Conservation (phyloP, 176 grass and related monocot species). For the Guadua angustifolia region DNA sequence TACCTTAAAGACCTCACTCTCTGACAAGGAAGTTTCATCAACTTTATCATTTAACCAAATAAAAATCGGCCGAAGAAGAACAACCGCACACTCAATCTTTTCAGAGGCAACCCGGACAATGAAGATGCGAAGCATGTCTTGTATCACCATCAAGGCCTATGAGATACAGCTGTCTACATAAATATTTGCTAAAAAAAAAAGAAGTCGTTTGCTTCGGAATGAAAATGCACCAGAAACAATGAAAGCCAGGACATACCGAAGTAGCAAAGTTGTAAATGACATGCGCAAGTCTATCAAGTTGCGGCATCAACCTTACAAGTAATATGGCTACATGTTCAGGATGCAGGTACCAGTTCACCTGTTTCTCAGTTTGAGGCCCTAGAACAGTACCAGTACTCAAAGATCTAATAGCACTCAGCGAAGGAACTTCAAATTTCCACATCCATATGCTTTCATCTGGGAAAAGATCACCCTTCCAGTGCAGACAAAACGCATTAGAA, state of each 20-base stretch:
- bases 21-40: slow-evolving; percentile 68
- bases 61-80: slow-evolving; percentile 81
- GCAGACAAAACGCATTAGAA: slow-evolving; percentile 51
- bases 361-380: slow-evolving; percentile 78
- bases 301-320: slow-evolving; percentile 75
- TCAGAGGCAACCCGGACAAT: slow-evolving; percentile 81
- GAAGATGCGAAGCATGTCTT: slow-evolving; percentile 96
- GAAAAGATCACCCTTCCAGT: slow-evolving; percentile 83
- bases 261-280: slow-evolving; percentile 85
- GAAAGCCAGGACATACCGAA: slow-evolving; percentile 69
- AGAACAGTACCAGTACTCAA: slow-evolving; percentile 79
- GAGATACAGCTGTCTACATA: slow-evolving; percentile 16
- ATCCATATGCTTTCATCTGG: slow-evolving; percentile 92
- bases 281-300: slow-evolving; percentile 82
- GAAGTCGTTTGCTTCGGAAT: slow-evolving; percentile 9
- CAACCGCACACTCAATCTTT: slow-evolving; percentile 78
- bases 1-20: slow-evolving; percentile 82
- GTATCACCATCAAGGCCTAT: slow-evolving; percentile 83
- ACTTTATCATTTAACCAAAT: slow-evolving; percentile 75
- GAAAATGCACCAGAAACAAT: slow-evolving; percentile 32
- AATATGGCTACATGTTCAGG: slow-evolving; percentile 69
- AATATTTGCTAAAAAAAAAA: slow-evolving; percentile 37
- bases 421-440: slow-evolving; percentile 88
- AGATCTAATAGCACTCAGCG: slow-evolving; percentile 81
- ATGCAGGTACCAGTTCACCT: slow-evolving; percentile 86